Evolutionary conservation across 1,139 yeast genomes (phyloP), one percentile per base, ranked within the genome.

Genomic region (Geotrichum australiense): DNA sequence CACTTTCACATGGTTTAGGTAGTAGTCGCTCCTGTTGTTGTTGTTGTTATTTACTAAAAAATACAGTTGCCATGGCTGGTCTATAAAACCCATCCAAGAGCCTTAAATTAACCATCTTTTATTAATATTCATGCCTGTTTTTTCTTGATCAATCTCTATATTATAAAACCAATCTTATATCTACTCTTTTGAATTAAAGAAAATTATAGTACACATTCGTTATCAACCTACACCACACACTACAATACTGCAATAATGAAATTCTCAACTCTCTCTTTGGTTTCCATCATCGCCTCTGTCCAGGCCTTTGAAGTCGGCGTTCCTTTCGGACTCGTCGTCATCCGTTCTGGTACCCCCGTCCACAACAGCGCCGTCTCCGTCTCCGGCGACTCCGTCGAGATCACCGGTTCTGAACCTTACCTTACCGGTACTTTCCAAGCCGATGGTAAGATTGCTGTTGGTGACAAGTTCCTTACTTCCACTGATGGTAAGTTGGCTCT

Each of bases 281-380:
- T 32, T 27, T 21, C 28, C 19, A 8, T 28, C 24, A 7, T 38
- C n/a, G 33, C 32, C 18, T 22, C 32, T 22, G 14, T 19, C 14
- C 35, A 30, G 5, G 27, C 16, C 20, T 11, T 21, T 6, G 12
- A 14, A 10, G 26, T 24, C 10, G 37, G 33, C 25, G 31, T 22
- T n/a, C 37, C 32, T 20, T 38, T 38, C 32, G 41, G 41, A 10
- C 27, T 38, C 2, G 14, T 38, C 10, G n/a, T 37, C 37, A 38
- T 26, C n/a, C 32, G 27, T 24, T 32, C 41, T 20, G 37, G 37
- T 11, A 26, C 41, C 12, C 6, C 10, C 5, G 14, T 38, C 14
- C 37, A 38, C 14, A 14, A 25, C 22, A 11, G 33, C 22, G 8
- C 19, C 16, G 6, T 38, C 27, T 11, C 16, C 22, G 8, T 15